Base-by-base conservation (phyloP, 139 green algal species). In the Pseudopediastrum boryanum region DNA sequence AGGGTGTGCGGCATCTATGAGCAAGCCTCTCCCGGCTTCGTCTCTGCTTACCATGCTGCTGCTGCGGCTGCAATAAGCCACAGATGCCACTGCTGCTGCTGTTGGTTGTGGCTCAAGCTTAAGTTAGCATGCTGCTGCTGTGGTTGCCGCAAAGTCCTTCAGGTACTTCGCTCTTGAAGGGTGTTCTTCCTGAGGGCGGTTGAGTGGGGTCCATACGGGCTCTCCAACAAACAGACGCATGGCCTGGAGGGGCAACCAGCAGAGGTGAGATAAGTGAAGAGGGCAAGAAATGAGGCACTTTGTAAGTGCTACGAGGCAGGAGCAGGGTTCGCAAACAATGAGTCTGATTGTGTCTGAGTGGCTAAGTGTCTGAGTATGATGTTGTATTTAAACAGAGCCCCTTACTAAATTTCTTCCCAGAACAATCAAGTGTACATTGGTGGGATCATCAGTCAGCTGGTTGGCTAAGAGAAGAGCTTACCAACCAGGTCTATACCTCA, bases 151-250 rank as follows among this genome's bases (percentile, higher is more conserved):
- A 46, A 89, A 91, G 23, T 79, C 39, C 42, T 90, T 43, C 10
- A 94, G 33, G 76, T 96, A 97, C 42, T 92, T 93, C 10, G 64
- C 27, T 0, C 93, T 73, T 1, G 85, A 92, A 13, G 77, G 51
- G 66, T 92, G 65, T 29, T 93, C 77, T 25, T 97, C 91, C 43
- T 89, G 84, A 0, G 88, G 87, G 16, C 94, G 83, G 87, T 98
- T 98, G 87, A 85, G 56, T 0, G 95, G 94, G 3, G 95, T 98
- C 95, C 95, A 98, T 6, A 98, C 89, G 12, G 95, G 95, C 58
- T 92, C 95, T 1, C 95, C 95, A 35, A 97, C 90, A 89, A 98
- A 98, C 58, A 98, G 85, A 1, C 95, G 88, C 91, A 99, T 91
- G 0, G 93, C 95, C 90, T 95, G 89, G 74, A 33, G 8, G 61